Base-by-base conservation (phyloP, 2,329 filamentous ascomycete genomes). In the Venturia carpophila region DNA sequence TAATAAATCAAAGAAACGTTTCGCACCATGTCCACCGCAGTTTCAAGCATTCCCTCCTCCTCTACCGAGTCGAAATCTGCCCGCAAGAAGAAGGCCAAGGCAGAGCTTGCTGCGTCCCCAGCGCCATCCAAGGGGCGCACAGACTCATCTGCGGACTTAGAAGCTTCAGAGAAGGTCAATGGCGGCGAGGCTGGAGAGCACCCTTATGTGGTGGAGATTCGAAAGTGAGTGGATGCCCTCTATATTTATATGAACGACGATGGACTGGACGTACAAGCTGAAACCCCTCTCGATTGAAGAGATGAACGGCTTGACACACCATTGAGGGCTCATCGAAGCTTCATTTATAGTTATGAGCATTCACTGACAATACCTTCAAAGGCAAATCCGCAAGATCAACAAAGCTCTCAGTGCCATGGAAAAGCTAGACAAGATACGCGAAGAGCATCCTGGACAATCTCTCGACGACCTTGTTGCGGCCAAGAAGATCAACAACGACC, bases 381-480 rank as follows among this genome's bases (percentile, higher is more conserved):
- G 92, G 83, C 91, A 86, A 77, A 90, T 97, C 71, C 92, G 93
- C 73, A 96, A 94, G 77, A 80, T 94, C 73, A 89, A 87, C 81
- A 97, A 97, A 84, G 97, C 97, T 80, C 87, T 97, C 72, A 91
- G 83, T 73, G 87, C 87, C 74, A 87, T 87, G 69, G 83, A 85
- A 71, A 92, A 90, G 79, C 87, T 88, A 73, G 88, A 92, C 70
- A 72, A 80, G 62, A 79, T 92, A 70, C 79, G 92, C 69, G 82
- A 81, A 68, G 86, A 90, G 74, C 85, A 92, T 78, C 80, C 86
- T 67, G 85, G 79, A 74, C 87, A 89, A 75, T 82, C 84, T 11
- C 84, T 92, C 64, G 89, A 92, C 65, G 85, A 92, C 56, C 82
- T 93, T 64, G 86, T 92, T 64, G 77, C 83, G 24, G 75, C 82